These are phyloP conservation scores for Coemansia sp. DNA, from an alignment of 192 early-diverging fungal genomes.

Conservation along the genomic window DNA sequence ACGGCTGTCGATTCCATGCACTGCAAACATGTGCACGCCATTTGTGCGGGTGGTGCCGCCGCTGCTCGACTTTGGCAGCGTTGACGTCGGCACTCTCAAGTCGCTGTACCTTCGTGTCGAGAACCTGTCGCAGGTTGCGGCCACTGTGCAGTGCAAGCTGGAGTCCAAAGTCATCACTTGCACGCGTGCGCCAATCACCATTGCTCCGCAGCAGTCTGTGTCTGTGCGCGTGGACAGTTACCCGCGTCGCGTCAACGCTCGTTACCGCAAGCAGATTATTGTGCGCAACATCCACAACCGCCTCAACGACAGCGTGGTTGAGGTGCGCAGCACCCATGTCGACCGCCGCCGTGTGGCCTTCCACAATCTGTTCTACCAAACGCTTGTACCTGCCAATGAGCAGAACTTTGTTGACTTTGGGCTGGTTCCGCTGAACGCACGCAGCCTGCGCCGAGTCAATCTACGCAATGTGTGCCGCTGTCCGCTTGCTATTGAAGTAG, in stretches of 20 bases:
- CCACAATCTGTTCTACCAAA: constrained; percentile 92
- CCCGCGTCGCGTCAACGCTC: constrained; percentile 96
- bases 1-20: constrained; percentile 77
- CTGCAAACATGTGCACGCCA: constrained; percentile 87
- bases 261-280: constrained; percentile 95
- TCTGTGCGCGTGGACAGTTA: constrained; percentile 91
- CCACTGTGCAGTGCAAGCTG: constrained; percentile 80
- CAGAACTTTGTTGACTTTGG: constrained; percentile 97
- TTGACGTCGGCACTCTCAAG: constrained; percentile 91
- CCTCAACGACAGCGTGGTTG: constrained; percentile 86
- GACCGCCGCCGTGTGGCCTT: constrained; percentile 96
- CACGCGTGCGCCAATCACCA: constrained; percentile 64
- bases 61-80: constrained; percentile 90
- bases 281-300: constrained; percentile 87
- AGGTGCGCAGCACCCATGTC: constrained; percentile 90
- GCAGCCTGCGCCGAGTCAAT: constrained; percentile 71
- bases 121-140: constrained; percentile 85
- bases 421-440: constrained; percentile 76
- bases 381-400: constrained; percentile 75
- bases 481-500: constrained; percentile 31
- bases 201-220: constrained; percentile 71
- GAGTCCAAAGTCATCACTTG: constrained; percentile 92
- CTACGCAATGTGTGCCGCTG: constrained; percentile 80
- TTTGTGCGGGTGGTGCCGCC: constrained; percentile 84
- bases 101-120: constrained; percentile 76